Conservation (phyloP, 2,329 filamentous ascomycete genomes). For the Cladophialophora exuberans region DNA sequence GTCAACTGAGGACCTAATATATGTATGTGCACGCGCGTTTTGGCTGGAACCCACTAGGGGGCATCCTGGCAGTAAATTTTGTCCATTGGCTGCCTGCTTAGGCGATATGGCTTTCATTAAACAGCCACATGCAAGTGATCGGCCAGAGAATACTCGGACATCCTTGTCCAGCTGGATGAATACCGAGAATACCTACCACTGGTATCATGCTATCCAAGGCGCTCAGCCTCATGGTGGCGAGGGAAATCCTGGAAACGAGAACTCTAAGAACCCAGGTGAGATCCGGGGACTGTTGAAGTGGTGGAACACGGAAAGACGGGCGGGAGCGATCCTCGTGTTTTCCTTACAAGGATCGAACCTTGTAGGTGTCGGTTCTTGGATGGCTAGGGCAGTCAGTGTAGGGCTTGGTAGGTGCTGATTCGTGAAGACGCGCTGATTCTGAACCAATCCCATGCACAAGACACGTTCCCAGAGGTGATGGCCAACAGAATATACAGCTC, state of each 20-base stretch:
- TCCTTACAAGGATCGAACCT: not conserved
- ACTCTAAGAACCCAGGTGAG: not conserved
- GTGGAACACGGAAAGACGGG: not conserved
- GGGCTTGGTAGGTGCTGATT: conserved; percentile 12
- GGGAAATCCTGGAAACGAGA: not conserved
- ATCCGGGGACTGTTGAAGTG: not conserved
- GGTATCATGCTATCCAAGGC: not conserved
- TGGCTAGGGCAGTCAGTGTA: not conserved
- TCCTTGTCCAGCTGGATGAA: not conserved
- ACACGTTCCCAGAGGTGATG: not conserved
- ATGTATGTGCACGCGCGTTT: too few relatives aligned
- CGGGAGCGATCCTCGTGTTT: not conserved
- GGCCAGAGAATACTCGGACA: not conserved
- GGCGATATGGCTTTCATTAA: not conserved
- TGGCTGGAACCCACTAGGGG: too few relatives aligned
- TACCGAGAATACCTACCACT: not conserved
- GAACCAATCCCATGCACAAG: conserved; percentile 15
- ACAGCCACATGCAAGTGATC: not conserved
- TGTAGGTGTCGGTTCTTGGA: conserved; percentile 5
- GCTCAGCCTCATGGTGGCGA: not conserved
- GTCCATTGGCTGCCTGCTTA: not conserved
- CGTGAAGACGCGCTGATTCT: not conserved
- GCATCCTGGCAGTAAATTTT: too few relatives aligned
- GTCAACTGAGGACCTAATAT: too few relatives aligned
- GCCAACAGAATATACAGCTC: conserved; percentile 2